Evolutionary conservation across 106 monocot species (phyloP).

Genomic region (Platanthera guangdongensis): DNA sequence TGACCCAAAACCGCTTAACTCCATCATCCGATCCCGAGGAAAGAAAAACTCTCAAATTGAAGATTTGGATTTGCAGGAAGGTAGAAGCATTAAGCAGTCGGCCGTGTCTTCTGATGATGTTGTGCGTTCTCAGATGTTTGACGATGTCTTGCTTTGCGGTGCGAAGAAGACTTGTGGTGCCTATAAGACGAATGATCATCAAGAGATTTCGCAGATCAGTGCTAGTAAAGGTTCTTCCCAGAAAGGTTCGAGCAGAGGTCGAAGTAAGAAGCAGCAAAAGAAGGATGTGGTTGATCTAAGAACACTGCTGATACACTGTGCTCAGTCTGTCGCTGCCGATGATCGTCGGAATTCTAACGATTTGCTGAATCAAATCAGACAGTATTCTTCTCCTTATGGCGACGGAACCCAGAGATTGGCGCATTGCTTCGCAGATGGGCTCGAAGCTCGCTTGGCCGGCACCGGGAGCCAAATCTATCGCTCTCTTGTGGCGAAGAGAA

Average conservation of each 20-base stretch:
- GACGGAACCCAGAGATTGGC: conserved; percentile 74
- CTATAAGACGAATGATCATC: conserved; percentile 15
- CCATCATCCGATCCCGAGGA: conserved; percentile 9
- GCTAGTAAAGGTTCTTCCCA: conserved; percentile 16
- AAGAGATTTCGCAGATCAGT: conserved; percentile 29
- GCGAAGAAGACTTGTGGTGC: neutral
- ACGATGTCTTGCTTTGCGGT: conserved; percentile 47
- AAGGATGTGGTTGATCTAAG: conserved; percentile 72
- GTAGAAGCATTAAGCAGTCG: conserved; percentile 55
- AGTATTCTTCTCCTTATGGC: conserved; percentile 60
- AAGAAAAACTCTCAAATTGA: conserved; percentile 34
- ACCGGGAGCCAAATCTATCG: conserved; percentile 73
- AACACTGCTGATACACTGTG: conserved; percentile 65
- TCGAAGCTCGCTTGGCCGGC: conserved; percentile 81
- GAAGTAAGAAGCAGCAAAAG: conserved; percentile 49
- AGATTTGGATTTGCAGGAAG: conserved; percentile 48
- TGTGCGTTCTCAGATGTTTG: conserved; percentile 44
- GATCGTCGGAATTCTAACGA: conserved; percentile 51
- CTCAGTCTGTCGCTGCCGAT: conserved; percentile 77
- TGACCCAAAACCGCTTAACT: neutral
- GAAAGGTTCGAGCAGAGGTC: conserved; percentile 19
- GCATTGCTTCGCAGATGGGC: conserved; percentile 65
- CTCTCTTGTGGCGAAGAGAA: conserved; percentile 37
- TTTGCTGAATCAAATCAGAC: conserved; percentile 69
- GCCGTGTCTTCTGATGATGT: conserved; percentile 43